Percentiles rank a stretch among this genome's conserved stretches.
Conservation (phyloP, 345 rosid species). For the Sonneratia alba region DNA sequence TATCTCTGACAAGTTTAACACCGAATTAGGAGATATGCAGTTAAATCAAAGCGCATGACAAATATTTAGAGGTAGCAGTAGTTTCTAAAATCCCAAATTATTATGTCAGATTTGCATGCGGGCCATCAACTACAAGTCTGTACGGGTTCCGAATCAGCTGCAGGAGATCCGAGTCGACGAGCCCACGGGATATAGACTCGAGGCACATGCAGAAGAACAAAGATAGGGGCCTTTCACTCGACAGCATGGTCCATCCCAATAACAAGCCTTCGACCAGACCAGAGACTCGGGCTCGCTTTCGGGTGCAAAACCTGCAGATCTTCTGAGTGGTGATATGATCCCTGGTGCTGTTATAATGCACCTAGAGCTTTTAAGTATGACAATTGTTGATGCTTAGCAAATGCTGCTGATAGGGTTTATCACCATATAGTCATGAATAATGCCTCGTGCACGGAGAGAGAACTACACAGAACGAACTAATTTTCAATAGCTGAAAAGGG, state of each 20-base stretch:
- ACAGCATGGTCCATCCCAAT: neutral
- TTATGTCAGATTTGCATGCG: neutral
- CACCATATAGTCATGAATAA: no score
- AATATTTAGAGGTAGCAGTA: neutral
- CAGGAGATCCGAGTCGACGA: neutral
- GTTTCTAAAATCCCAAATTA: no score
- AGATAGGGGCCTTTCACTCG: neutral
- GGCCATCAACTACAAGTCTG: neutral
- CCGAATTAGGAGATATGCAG: no score
- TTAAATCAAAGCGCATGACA: no score
- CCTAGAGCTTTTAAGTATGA: neutral
- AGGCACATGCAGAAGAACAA: neutral
- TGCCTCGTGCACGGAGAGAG: no score
- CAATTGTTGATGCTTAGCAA: neutral
- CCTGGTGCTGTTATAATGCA: neutral
- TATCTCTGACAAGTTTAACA: no score
- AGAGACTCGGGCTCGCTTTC: no score
- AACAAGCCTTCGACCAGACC: no score
- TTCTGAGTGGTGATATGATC: neutral
- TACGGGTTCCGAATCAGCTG: neutral
- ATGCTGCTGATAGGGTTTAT: no score
- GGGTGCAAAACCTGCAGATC: neutral
- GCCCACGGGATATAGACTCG: no score
- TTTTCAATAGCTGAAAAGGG: no score
- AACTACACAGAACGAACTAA: no score